These are phyloP conservation scores for Favolaschia claudopus DNA, from an alignment of 768 basidiomycete species.

Conservation along the genomic window DNA sequence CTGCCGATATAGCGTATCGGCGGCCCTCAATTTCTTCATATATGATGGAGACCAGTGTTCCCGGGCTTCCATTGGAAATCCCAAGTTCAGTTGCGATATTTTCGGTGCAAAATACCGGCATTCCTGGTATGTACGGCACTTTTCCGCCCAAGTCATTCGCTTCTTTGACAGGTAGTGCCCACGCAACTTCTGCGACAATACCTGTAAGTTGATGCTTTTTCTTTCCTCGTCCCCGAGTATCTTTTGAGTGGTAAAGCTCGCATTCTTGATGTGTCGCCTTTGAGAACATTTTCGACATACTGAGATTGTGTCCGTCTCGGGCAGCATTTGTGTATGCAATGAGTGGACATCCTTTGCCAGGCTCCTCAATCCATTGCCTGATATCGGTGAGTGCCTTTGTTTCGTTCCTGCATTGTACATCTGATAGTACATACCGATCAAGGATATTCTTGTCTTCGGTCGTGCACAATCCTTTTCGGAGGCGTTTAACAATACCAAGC, in stretches of 20 bases:
- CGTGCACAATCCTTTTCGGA: constrained; percentile 17
- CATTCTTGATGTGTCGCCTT: background rate
- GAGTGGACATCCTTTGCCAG: background rate
- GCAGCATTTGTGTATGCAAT: constrained; percentile 14
- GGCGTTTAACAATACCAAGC: constrained; percentile 11
- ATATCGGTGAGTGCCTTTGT: constrained; percentile 6
- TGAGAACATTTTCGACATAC: constrained; percentile 1
- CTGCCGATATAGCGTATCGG: too few relatives aligned
- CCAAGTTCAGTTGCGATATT: constrained; percentile 18
- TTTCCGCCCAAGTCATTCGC: constrained; percentile 17
- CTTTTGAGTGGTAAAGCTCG: constrained; percentile 1
- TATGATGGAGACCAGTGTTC: background rate
- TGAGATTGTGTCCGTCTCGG: constrained; percentile 5
- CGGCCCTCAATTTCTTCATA: too few relatives aligned
- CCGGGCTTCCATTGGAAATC: constrained; percentile 16
- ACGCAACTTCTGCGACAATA: constrained; percentile 12
- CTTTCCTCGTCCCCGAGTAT: constrained; percentile 6
- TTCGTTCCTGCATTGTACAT: constrained; percentile 1
- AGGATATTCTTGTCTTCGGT: constrained; percentile 17
- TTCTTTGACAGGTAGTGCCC: constrained; percentile 7
- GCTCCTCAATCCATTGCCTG: background rate
- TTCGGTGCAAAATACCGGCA: constrained; percentile 17
- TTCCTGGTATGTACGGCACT: constrained; percentile 16
- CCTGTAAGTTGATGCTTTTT: background rate
- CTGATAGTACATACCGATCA: too few relatives aligned